Evolutionary conservation across 345 rosid genomes (phyloP), one percentile per base, ranked within the genome.

Genomic region (Hypericum androsaemum): DNA sequence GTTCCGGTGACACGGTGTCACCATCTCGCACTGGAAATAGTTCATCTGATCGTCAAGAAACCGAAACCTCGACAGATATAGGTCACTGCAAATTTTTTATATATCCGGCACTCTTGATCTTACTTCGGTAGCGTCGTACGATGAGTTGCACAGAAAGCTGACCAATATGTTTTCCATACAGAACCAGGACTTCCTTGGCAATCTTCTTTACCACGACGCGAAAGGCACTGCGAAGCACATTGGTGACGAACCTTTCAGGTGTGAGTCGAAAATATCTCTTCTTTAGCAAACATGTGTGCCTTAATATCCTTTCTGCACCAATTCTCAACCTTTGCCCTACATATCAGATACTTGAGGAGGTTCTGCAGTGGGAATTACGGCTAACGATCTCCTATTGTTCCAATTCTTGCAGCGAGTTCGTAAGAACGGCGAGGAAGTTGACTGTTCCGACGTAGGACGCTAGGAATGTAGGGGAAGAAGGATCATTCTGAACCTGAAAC

Each of bases 161-260:
- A n/a, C n/a, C n/a, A n/a, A n/a, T n/a, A n/a, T n/a, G n/a, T n/a
- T n/a, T n/a, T n/a, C n/a, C n/a, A n/a, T n/a, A n/a, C n/a, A n/a
- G n/a, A n/a, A n/a, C n/a, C n/a, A n/a, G n/a, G n/a, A n/a, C n/a
- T n/a, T n/a, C n/a, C n/a, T n/a, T n/a, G n/a, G n/a, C n/a, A n/a
- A n/a, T n/a, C n/a, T n/a, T n/a, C n/a, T n/a, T n/a, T n/a, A n/a
- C n/a, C n/a, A n/a, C n/a, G n/a, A n/a, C n/a, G n/a, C n/a, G n/a
- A n/a, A n/a, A n/a, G n/a, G n/a, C n/a, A n/a, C n/a, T n/a, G n/a
- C n/a, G n/a, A n/a, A n/a, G n/a, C n/a, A n/a, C n/a, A 55, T 76
- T 0, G 81, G 84, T 2, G 72, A 64, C 1, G 79, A 79, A 37
- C 70, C 74, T 13, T 76, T 71, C 74, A 67, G 79, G 84, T 76